Conservation (phyloP, 768 basidiomycete species). For the Trametes villosa region DNA sequence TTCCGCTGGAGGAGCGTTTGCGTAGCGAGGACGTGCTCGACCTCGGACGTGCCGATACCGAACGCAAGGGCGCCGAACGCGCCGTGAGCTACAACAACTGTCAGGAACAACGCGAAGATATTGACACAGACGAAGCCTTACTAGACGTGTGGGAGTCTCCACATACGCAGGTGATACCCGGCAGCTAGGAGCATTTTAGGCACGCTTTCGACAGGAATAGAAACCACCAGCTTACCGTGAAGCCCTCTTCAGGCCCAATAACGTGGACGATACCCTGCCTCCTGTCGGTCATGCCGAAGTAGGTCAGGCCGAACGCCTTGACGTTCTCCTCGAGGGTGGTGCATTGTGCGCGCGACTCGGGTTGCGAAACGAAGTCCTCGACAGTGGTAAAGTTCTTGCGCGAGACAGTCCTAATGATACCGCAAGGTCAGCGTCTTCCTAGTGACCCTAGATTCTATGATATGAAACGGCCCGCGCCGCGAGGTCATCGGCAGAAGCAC, state of each 20-base stretch:
- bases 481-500: too few species aligned
- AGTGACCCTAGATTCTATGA: background rate
- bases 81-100: constrained; percentile 51
- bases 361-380: constrained; percentile 55
- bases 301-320: constrained; percentile 66
- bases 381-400: constrained; percentile 56
- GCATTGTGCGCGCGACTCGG: constrained; percentile 62
- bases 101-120: background rate
- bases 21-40: constrained; percentile 71
- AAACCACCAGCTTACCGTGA: constrained; percentile 48
- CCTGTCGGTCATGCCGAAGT: constrained; percentile 69
- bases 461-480: too few species aligned
- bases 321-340: constrained; percentile 66
- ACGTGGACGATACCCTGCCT: constrained; percentile 65
- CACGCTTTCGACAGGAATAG: background rate
- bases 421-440: background rate
- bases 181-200: constrained; percentile 36
- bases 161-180: constrained; percentile 57
- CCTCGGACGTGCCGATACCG: constrained; percentile 70
- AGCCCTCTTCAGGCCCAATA: constrained; percentile 70
- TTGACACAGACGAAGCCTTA: constrained; percentile 30
- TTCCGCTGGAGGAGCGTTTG: constrained; percentile 66
- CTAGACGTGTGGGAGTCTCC: constrained; percentile 71
- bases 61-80: constrained; percentile 71
- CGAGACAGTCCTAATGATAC: constrained; percentile 44